phyloP scores from a whole-genome alignment of 2,329 filamentous ascomycete species.

The Rutstroemia sp. region DNA sequence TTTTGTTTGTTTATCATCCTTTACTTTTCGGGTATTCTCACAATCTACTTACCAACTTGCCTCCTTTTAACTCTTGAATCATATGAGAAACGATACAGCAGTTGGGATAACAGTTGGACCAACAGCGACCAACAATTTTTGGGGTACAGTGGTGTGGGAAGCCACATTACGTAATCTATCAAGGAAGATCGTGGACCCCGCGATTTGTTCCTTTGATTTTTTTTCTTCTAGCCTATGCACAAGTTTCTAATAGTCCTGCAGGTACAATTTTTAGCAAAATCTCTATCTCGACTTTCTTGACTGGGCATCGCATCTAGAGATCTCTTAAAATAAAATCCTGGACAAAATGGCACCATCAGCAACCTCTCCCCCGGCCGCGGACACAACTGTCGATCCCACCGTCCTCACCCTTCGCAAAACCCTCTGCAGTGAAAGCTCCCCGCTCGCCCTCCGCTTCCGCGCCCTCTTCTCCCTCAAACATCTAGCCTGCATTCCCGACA shows the following conservation, averaged over 20 bases:
- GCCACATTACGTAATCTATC: background rate
- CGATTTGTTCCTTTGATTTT: background rate
- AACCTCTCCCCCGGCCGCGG: conserved; percentile 19
- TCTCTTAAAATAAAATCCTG: background rate
- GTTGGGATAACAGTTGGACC: no score
- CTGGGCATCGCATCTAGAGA: no score
- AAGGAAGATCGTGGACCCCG: background rate
- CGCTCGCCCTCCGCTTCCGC: conserved; percentile 84
- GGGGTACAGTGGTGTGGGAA: no score
- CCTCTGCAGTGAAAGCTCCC: conserved; percentile 70
- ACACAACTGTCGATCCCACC: conserved; percentile 27
- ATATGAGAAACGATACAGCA: no score
- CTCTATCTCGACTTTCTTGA: no score
- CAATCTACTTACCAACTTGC: no score
- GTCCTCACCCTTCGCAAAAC: conserved; percentile 56
- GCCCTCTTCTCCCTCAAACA: conserved; percentile 98
- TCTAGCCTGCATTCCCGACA: conserved; percentile 62
- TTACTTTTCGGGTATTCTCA: no score
- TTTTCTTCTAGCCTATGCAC: no score
- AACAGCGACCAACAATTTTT: no score
- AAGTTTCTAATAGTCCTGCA: no score
- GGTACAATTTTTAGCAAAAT: no score
- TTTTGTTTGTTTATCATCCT: background rate
- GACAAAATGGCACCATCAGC: conserved; percentile 29
- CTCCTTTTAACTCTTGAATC: no score